These are phyloP conservation scores for Thuja plicata DNA, from an alignment of 83 land plant species.

Conservation along the genomic window DNA sequence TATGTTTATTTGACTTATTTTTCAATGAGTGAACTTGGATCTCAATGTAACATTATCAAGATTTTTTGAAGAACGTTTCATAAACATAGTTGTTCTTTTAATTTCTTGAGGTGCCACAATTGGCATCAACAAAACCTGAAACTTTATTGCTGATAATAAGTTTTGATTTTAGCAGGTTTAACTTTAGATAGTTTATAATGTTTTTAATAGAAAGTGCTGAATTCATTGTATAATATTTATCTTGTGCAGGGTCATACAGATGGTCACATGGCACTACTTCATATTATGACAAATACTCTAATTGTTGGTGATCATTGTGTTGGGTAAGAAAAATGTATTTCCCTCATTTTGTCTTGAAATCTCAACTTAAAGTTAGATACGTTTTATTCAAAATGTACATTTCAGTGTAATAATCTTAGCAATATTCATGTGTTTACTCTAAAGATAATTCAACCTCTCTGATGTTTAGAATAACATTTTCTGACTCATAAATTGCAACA, in stretches of 20 bases:
- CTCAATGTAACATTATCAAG: background rate
- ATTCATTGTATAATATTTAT: background rate
- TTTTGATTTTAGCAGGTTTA: background rate
- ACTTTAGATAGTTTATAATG: background rate
- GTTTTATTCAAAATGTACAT: background rate
- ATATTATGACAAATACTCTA: constrained; percentile 57
- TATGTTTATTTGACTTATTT: background rate
- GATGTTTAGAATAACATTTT: background rate
- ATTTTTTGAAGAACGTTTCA: background rate
- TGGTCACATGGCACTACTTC: constrained; percentile 83
- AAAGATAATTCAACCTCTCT: background rate
- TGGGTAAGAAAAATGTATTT: constrained; percentile 54
- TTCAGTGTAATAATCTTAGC: background rate
- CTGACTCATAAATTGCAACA: background rate
- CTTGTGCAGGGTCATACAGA: constrained; percentile 87
- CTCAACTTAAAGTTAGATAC: background rate
- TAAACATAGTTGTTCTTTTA: too few relatives aligned
- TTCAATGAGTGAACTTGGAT: background rate
- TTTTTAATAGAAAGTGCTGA: background rate
- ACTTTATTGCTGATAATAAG: background rate
- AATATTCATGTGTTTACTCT: background rate
- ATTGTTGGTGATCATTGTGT: constrained; percentile 97
- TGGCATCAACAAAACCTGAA: background rate
- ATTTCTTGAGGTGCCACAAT: background rate
- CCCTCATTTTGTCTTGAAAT: background rate